Evolutionary conservation across 2,329 filamentous ascomycete genomes (phyloP), one percentile per base, ranked within the genome.

Genomic region (Pseudogymnoascus sp.): DNA sequence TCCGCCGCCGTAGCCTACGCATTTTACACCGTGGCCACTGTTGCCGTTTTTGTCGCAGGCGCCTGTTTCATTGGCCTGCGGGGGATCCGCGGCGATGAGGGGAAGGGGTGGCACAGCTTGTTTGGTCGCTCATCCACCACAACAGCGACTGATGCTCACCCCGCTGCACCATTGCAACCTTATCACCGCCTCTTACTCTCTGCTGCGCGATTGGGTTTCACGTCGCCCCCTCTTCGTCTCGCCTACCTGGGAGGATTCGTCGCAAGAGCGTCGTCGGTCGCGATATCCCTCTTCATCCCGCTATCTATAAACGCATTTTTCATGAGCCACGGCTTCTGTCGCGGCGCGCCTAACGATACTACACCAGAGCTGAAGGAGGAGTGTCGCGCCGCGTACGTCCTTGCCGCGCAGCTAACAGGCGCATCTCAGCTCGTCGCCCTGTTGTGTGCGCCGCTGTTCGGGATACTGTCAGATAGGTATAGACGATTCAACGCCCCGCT

Each of bases 191-290:
- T 89, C 62, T 77, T 91, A 61, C 77, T 82, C 66, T 78, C 86
- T 66, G 82, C 89, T 37, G 73, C 93, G 69, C 69, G 85, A 5
- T 82, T 96, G 10, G 93, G 89, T 12, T 85, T 91, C 69, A 85
- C 80, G 7, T 90, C 96, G 72, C 81, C 86, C 8, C 84, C 89
- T 69, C 96, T 99, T 66, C 88, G 86, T 16, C 82, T 97, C 0
- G 93, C 90, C 28, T 99, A 97, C 71, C 78, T 97, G 0, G 95
- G 93, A 66, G 95, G 95, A 1, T 97, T 97, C 70, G 93, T 99
- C 2, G 93, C 93, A 8, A 87, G 95, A 63, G 93, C 95, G 6
- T 97, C 93, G 0, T 96, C 92, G 0, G 95, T 99, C 4, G 93
- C 90, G 61, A 96, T 99, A 67, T 96, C 91, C 0, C 84, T 97